Conservation (phyloP, 768 basidiomycete species). For the Grammothele lineata region DNA sequence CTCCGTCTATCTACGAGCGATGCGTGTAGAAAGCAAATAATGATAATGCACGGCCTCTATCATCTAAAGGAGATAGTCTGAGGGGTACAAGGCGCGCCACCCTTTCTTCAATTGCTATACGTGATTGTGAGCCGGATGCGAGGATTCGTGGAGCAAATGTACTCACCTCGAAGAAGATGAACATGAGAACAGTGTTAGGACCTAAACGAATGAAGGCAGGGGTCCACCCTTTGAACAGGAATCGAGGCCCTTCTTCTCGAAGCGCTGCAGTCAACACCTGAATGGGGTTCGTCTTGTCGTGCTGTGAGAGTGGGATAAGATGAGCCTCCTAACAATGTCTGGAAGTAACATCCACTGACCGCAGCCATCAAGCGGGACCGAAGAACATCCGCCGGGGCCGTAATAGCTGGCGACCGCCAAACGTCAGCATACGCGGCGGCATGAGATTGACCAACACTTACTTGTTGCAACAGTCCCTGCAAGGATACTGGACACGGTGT, state of each 20-base stretch:
- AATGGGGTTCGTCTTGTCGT: constrained; percentile 42
- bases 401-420: constrained; percentile 57
- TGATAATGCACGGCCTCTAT: constrained; percentile 8
- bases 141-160: background rate
- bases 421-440: too few relatives aligned
- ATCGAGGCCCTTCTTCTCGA: constrained; percentile 67
- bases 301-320: constrained; percentile 37
- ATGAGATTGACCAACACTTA: too few relatives aligned
- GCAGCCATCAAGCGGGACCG: constrained; percentile 75
- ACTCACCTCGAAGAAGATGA: constrained; percentile 77
- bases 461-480: constrained; percentile 79
- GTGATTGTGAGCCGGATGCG: constrained; percentile 1
- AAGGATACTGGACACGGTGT: constrained; percentile 59
- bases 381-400: constrained; percentile 75
- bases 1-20: too few relatives aligned
- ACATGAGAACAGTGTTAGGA: constrained; percentile 80
- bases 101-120: constrained; percentile 66
- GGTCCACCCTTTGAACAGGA: constrained; percentile 88
- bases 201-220: constrained; percentile 82
- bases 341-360: constrained; percentile 41
- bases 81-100: constrained; percentile 38
- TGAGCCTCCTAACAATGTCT: background rate
- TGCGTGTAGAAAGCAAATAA: too few relatives aligned
- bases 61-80: constrained; percentile 2
- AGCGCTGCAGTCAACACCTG: constrained; percentile 57